phyloP scores from a whole-genome alignment of 306 rosid genomes.

The Rosa persica region DNA sequence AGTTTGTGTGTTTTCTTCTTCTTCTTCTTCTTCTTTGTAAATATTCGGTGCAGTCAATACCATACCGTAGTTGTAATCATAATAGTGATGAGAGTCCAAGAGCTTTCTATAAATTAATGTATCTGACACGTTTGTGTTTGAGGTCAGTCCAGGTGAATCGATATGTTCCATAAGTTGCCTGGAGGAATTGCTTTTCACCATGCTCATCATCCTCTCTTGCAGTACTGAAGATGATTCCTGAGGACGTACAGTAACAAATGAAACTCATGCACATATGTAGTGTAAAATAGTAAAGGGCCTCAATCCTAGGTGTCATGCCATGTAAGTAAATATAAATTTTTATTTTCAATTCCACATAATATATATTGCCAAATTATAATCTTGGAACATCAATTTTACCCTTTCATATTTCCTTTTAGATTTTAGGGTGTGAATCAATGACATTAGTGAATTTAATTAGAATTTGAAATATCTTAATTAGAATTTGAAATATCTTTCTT shows the following conservation, averaged over 20 bases:
- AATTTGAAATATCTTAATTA: too few species aligned
- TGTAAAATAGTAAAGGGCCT: background rate
- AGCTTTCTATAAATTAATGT: background rate
- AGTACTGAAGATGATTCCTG: slow-evolving; percentile 51
- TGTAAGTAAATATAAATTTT: too few species aligned
- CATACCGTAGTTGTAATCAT: background rate
- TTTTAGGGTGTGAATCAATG: too few species aligned
- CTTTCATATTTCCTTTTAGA: too few species aligned
- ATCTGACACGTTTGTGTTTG: background rate
- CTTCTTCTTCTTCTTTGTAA: background rate
- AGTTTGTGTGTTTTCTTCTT: slow-evolving; percentile 7
- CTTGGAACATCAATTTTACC: too few species aligned
- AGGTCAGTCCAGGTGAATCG: background rate
- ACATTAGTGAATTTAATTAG: too few species aligned
- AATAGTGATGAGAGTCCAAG: slow-evolving; percentile 19
- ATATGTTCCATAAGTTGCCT: background rate
- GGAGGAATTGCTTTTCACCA: background rate
- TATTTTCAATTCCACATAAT: too few species aligned
- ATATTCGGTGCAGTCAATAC: background rate
- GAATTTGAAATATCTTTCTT: too few species aligned
- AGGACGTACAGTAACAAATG: slow-evolving; percentile 22
- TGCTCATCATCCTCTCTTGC: slow-evolving; percentile 8
- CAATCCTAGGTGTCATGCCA: too few species aligned
- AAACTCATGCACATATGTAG: background rate
- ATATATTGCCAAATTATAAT: too few species aligned